phyloP scores from a whole-genome alignment of 208 protist genomes.

The Trypanosoma platydactyli region DNA sequence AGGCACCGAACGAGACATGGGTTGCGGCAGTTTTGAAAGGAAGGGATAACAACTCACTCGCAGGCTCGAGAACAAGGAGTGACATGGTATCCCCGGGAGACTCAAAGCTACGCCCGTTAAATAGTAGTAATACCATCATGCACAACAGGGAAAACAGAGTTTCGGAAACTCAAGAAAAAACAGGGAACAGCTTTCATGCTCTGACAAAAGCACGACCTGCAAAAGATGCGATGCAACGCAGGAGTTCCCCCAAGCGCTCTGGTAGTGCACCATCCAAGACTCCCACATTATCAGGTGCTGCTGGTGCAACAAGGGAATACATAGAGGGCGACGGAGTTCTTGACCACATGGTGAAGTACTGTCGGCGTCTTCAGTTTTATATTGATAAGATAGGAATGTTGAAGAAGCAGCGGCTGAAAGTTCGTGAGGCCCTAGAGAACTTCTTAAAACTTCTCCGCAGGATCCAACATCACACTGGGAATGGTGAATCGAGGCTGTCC shows the following conservation, averaged over 20 bases:
- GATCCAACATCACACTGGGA: neutral
- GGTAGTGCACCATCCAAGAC: neutral
- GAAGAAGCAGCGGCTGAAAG: slow-evolving; percentile 37
- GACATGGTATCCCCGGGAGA: neutral
- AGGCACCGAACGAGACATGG: slow-evolving; percentile 65
- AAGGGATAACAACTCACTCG: neutral
- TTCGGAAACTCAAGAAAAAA: neutral
- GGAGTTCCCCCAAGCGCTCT: neutral
- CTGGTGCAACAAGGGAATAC: neutral
- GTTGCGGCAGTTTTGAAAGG: slow-evolving; percentile 27
- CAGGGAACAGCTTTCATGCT: neutral
- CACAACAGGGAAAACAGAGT: neutral
- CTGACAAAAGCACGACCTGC: neutral
- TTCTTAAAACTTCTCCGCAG: slow-evolving; percentile 37
- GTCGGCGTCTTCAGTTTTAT: slow-evolving; percentile 58
- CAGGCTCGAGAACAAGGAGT: neutral
- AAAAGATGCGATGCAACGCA: neutral
- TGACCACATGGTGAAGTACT: slow-evolving; percentile 51
- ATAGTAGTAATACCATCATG: neutral
- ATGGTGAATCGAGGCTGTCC: slow-evolving; percentile 12
- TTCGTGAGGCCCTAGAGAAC: slow-evolving; percentile 34
- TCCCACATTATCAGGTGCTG: neutral
- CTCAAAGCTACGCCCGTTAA: neutral
- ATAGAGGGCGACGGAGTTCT: slow-evolving; percentile 10
- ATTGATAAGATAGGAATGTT: slow-evolving; percentile 52